phyloP scores from a whole-genome alignment of 805 yeast species.

The Candida namnaoensis region DNA sequence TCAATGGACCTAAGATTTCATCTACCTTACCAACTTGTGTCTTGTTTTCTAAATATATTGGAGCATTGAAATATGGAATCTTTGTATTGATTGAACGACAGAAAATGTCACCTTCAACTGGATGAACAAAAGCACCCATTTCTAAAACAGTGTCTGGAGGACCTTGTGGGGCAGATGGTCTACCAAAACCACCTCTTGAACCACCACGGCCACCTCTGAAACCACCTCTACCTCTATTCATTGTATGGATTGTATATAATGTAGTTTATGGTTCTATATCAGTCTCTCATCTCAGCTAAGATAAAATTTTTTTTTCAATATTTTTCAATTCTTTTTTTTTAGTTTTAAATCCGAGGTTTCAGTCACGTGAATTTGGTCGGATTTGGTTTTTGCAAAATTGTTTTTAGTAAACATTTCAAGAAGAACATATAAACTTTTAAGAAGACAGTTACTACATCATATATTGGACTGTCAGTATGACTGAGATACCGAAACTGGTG shows the following conservation, averaged over 20 bases:
- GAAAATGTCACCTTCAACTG: constrained; percentile 95
- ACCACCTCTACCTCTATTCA: constrained; percentile 56
- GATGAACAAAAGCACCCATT: constrained; percentile 87
- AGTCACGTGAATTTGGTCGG: constrained; percentile 2
- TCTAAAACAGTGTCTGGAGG: constrained; percentile 95
- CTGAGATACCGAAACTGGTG: too few species aligned
- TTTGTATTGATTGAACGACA: constrained; percentile 92
- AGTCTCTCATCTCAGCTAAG: not conserved
- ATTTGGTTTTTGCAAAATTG: not conserved
- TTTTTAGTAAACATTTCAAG: too few species aligned
- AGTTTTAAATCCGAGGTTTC: not conserved
- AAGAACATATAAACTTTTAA: too few species aligned
- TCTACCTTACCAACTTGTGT: constrained; percentile 96
- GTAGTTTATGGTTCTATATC: not conserved
- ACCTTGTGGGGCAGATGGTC: constrained; percentile 74
- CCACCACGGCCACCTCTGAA: constrained; percentile 46
- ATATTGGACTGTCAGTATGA: too few species aligned
- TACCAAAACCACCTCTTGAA: constrained; percentile 55
- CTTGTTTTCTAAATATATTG: constrained; percentile 93
- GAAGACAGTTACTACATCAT: too few species aligned
- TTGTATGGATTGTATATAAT: constrained; percentile 6
- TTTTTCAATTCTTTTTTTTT: constrained; percentile 1
- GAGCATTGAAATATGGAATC: constrained; percentile 97
- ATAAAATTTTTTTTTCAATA: too few species aligned
- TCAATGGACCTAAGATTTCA: constrained; percentile 94